phyloP scores from a whole-genome alignment of 2,329 filamentous ascomycete species.

The Monilinia fructicola region DNA sequence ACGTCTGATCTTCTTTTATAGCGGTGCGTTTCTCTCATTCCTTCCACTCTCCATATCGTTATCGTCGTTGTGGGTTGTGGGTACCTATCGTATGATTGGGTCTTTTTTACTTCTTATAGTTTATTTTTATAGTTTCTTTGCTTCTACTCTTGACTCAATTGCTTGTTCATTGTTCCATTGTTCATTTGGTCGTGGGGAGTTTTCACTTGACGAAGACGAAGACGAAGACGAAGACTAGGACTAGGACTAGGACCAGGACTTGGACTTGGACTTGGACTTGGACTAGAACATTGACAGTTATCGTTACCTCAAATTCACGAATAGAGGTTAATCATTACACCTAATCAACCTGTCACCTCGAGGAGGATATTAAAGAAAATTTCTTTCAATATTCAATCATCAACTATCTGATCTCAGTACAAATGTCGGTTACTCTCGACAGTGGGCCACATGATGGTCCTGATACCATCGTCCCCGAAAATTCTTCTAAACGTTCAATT shows the following conservation, averaged over 20 bases:
- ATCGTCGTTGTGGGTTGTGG: neutral
- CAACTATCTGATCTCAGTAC: neutral
- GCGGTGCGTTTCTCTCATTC: neutral
- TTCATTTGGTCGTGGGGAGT: too few species aligned
- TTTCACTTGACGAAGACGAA: too few species aligned
- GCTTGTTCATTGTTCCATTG: neutral
- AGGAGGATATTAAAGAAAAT: neutral
- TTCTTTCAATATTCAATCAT: neutral
- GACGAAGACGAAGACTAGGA: too few species aligned
- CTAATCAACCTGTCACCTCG: neutral
- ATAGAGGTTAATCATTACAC: neutral
- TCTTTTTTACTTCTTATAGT: neutral
- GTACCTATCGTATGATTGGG: neutral
- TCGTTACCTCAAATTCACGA: neutral
- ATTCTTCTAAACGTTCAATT: conserved; percentile 44
- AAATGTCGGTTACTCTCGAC: conserved; percentile 36
- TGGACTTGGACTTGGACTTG: neutral
- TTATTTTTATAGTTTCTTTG: neutral
- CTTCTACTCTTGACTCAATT: neutral
- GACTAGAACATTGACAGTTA: neutral
- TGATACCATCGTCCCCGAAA: conserved; percentile 47
- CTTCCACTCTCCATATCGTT: neutral
- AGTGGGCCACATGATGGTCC: conserved; percentile 40
- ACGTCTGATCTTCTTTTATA: neutral
- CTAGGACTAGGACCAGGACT: neutral